These are phyloP conservation scores for Hyphopichia pseudoburtonii DNA, from an alignment of 1,139 yeast genomes.

Conservation along the genomic window DNA sequence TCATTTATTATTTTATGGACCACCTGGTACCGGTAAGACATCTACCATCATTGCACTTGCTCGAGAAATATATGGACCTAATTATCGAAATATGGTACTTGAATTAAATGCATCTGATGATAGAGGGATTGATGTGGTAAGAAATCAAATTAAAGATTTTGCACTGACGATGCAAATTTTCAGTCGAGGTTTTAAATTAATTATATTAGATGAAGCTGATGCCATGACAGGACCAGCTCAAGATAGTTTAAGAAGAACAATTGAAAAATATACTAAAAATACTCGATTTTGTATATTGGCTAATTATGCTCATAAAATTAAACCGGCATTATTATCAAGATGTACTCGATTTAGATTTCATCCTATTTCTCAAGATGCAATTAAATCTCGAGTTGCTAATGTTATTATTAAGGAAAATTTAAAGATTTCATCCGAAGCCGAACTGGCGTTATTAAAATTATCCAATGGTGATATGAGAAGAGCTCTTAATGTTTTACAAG, in stretches of 20 bases:
- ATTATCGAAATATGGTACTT: slow-evolving; percentile 82
- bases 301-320: slow-evolving; percentile 91
- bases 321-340: slow-evolving; percentile 91
- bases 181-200: slow-evolving; percentile 75
- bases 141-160: slow-evolving; percentile 80
- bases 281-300: slow-evolving; percentile 96
- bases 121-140: slow-evolving; percentile 82
- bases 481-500: slow-evolving; percentile 90
- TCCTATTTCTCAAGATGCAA: slow-evolving; percentile 71
- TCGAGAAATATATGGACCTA: slow-evolving; percentile 82
- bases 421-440: slow-evolving; percentile 58
- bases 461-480: slow-evolving; percentile 96
- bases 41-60: slow-evolving; percentile 92
- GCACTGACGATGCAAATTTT: slow-evolving; percentile 93
- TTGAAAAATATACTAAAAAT: slow-evolving; percentile 92
- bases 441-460: slow-evolving; percentile 62
- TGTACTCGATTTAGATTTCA: slow-evolving; percentile 94
- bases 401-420: slow-evolving; percentile 72
- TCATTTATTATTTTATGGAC: slow-evolving; percentile 89
- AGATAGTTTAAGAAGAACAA: slow-evolving; percentile 86
- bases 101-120: slow-evolving; percentile 89
- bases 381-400: slow-evolving; percentile 60
- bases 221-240: slow-evolving; percentile 97
- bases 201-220: slow-evolving; percentile 96
- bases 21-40: slow-evolving; percentile 98